A percentile compares a stretch with the other conserved stretches of the same genome.
phyloP scores from a whole-genome alignment of 2,329 filamentous ascomycete species.

The Hyphodiscus sp. region DNA sequence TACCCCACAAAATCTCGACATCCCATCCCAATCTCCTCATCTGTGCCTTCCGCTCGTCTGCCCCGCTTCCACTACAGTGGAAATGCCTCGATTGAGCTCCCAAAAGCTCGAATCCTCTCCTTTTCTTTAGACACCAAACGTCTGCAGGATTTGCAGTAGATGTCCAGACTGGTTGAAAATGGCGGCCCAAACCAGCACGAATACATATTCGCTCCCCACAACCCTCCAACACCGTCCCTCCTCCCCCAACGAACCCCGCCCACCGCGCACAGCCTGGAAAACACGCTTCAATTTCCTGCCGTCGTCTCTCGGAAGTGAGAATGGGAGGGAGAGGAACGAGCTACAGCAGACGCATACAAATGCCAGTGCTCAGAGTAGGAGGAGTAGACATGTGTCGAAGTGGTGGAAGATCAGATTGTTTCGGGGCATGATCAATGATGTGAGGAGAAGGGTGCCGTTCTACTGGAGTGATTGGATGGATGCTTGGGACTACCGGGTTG shows the following conservation, averaged over 20 bases:
- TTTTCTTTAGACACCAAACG: background rate
- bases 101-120: background rate
- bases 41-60: background rate
- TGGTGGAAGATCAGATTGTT: conserved; percentile 77
- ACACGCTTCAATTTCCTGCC: conserved; percentile 9
- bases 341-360: conserved; percentile 10
- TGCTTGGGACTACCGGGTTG: conserved; percentile 84
- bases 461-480: conserved; percentile 80
- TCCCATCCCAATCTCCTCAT: background rate
- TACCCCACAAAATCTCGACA: background rate
- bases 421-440: conserved; percentile 72
- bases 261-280: conserved; percentile 15
- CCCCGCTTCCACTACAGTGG: background rate
- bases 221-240: conserved; percentile 8
- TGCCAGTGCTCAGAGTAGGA: conserved; percentile 14
- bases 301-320: conserved; percentile 1
- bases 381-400: conserved; percentile 17
- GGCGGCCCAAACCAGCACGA: background rate
- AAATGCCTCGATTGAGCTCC: background rate
- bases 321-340: conserved; percentile 1
- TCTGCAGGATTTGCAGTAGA: background rate
- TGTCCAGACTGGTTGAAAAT: background rate
- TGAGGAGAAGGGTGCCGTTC: conserved; percentile 67
- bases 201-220: conserved; percentile 18
- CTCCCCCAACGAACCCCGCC: conserved; percentile 2